phyloP scores from a whole-genome alignment of 1,284 basidiomycete genomes.

The Caloboletus firmus region DNA sequence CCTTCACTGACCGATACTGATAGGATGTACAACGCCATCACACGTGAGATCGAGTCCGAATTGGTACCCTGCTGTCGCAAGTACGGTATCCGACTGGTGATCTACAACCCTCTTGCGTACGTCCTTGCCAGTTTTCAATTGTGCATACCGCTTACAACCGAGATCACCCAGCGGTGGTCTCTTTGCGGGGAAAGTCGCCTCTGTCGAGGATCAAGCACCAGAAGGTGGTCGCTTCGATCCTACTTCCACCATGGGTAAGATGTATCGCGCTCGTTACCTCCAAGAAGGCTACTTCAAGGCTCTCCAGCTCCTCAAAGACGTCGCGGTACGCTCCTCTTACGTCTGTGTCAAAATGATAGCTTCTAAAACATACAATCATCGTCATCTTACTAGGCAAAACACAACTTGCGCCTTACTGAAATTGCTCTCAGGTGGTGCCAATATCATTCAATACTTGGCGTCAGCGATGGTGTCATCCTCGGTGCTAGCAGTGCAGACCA shows the following conservation, averaged over 20 bases:
- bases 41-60: conserved; percentile 53
- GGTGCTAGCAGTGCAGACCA: conserved; percentile 42
- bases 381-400: conserved; percentile 34
- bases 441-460: conserved; percentile 47
- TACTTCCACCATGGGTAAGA: conserved; percentile 32
- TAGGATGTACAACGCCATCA: conserved; percentile 56
- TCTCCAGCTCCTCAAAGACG: conserved; percentile 41
- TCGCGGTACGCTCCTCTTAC: conserved; percentile 38
- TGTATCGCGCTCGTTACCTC: conserved; percentile 49
- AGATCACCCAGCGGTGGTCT: conserved; percentile 11
- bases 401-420: conserved; percentile 43
- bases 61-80: conserved; percentile 57
- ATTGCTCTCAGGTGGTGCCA: conserved; percentile 50
- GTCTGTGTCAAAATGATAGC: background rate
- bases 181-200: conserved; percentile 42
- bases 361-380: background rate
- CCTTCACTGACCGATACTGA: background rate
- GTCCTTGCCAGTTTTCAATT: background rate
- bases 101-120: conserved; percentile 40
- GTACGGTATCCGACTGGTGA: conserved; percentile 52
- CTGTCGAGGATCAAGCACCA: conserved; percentile 27
- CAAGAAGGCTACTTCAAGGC: conserved; percentile 48
- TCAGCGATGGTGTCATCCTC: conserved; percentile 43
- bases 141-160: background rate
- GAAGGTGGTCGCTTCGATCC: conserved; percentile 41